Evolutionary conservation across 108 stramenopile genomes (phyloP), one percentile per base, ranked within the genome.

Genomic region (Fistulifera solaris): DNA sequence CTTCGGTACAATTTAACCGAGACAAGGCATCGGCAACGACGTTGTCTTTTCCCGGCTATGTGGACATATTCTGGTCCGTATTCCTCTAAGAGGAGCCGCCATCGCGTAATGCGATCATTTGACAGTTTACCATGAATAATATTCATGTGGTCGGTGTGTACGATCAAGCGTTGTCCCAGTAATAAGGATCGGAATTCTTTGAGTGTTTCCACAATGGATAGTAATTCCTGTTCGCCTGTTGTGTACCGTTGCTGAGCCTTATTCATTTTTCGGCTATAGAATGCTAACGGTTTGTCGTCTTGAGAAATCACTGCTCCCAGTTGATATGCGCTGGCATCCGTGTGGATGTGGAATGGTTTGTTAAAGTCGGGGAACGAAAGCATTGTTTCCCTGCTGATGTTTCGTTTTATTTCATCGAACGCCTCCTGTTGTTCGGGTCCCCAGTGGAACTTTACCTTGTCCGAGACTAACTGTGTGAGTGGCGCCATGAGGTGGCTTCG

Each of bases 141-240:
- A 49, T 59, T 59, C 27, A 49, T 59, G 39, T 61, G 60, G 40
- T 61, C 51, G 1, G 64, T 55, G 38, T 59, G 18, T 1, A 58
- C 25, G 13, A 27, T 14, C 8, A 46, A 13, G 12, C 49, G 12
- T 4, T 76, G 67, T 13, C 73, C 78, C 19, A 63, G 62, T 11
- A 75, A 60, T 43, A 75, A 72, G 0, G 45, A 56, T 39, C 56
- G 44, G 56, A 56, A 70, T 59, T 73, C 78, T 51, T 73, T 76
- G 4, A 80, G 27, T 19, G 59, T 61, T 71, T 80, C 78, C 14
- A 73, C 65, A 15, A 73, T 70, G 14, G 63, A 49, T 13, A 80
- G 41, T 0, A 80, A 42, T 67, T 80, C 74, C 19, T 55, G 45
- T 51, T 80, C 69, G 4, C 63, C 58, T 12, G 58, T 42, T 21